These are phyloP conservation scores for Lactarius sanguifluus DNA, from an alignment of 768 basidiomycete species.

Conservation along the genomic window DNA sequence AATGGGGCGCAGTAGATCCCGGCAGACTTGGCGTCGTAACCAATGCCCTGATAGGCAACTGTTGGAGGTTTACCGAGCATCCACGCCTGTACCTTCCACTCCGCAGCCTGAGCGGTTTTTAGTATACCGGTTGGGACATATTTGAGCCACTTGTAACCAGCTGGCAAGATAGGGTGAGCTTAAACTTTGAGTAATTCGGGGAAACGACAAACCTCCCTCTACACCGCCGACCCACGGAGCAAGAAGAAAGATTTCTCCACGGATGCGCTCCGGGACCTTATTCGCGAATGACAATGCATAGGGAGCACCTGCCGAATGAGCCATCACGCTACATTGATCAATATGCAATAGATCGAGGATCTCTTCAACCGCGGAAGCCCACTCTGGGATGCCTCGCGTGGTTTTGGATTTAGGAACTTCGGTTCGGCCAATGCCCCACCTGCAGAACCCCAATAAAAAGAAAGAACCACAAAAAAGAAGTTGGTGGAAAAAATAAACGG, in stretches of 20 bases:
- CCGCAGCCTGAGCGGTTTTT: constrained; percentile 93
- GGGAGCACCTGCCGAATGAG: constrained; percentile 94
- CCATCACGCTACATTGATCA: constrained; percentile 82
- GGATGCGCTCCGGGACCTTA: constrained; percentile 68
- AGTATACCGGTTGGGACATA: constrained; percentile 92
- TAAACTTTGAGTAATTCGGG: constrained; percentile 13
- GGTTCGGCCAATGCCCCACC: constrained; percentile 93
- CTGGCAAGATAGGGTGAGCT: constrained; percentile 38
- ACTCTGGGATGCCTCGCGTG: constrained; percentile 80
- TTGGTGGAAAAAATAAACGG: constrained; percentile 30
- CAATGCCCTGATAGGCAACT: constrained; percentile 81
- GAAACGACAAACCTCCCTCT: constrained; percentile 68
- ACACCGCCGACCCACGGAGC: constrained; percentile 96
- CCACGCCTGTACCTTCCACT: constrained; percentile 97
- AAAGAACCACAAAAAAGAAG: background rate
- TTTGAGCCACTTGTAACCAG: constrained; percentile 94
- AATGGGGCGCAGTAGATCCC: constrained; percentile 32
- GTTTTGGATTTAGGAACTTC: constrained; percentile 62
- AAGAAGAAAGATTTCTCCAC: constrained; percentile 82
- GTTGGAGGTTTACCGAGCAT: constrained; percentile 95
- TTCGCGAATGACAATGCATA: constrained; percentile 90
- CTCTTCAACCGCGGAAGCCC: constrained; percentile 89
- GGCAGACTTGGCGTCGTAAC: constrained; percentile 51
- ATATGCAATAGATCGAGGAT: constrained; percentile 81
- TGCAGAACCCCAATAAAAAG: constrained; percentile 36